Evolutionary conservation across 352 stramenopile species (phyloP).

Genomic region (Aphanomyces cochlioides): DNA sequence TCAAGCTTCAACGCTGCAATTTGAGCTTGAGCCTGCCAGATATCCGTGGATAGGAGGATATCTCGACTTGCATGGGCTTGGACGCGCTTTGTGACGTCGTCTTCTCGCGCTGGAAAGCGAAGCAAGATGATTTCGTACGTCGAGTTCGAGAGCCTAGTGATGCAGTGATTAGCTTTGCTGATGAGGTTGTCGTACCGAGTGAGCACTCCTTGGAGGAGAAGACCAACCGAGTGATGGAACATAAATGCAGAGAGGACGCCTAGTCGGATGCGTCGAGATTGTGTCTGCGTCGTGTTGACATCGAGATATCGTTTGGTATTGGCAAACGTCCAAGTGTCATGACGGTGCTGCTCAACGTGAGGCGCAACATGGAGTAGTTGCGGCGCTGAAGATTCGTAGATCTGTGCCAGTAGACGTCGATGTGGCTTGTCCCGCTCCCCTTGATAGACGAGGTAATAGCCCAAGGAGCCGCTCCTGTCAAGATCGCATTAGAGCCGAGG

Average conservation of each 20-base stretch:
- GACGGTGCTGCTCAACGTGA: conserved; percentile 30
- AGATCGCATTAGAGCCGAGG: not conserved
- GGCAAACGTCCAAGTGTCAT: not conserved
- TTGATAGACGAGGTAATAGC: conserved; percentile 66
- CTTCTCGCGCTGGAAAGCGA: conserved; percentile 29
- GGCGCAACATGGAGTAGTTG: conserved; percentile 36
- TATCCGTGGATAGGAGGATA: conserved; percentile 29
- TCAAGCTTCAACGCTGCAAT: conserved; percentile 47
- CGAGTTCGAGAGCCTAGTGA: conserved; percentile 19
- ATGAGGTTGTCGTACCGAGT: conserved; percentile 10
- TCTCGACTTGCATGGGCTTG: conserved; percentile 12
- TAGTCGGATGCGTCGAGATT: conserved; percentile 38
- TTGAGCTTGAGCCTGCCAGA: conserved; percentile 34
- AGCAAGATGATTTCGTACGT: conserved; percentile 39
- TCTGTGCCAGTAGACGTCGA: conserved; percentile 39
- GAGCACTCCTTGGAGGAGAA: conserved; percentile 51
- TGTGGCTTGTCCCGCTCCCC: conserved; percentile 42
- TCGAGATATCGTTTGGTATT: conserved; percentile 15
- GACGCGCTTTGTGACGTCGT: conserved; percentile 33
- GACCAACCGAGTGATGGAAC: conserved; percentile 52
- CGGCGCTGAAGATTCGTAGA: conserved; percentile 40
- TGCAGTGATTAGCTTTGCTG: not conserved
- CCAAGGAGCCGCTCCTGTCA: conserved; percentile 40
- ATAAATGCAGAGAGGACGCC: conserved; percentile 54
- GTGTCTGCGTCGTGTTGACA: not conserved